Evolutionary conservation across 768 basidiomycete species (phyloP).

Genomic region (Lyophyllum atratum): DNA sequence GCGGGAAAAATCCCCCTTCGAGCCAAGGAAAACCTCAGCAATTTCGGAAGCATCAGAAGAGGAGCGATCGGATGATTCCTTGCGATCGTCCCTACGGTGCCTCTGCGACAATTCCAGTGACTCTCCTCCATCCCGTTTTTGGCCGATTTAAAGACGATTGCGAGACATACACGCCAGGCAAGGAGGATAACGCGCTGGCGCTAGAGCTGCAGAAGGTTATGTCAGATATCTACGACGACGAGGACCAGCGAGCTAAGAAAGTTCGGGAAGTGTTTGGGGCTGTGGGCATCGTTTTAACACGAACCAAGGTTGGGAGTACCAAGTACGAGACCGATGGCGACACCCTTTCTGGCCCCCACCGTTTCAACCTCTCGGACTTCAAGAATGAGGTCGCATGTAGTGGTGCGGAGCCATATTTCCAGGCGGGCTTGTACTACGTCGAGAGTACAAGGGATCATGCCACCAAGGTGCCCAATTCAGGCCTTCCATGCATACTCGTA

Average conservation of each 20-base stretch:
- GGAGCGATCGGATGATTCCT: not conserved
- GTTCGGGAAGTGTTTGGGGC: not conserved
- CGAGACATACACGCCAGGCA: slow-evolving; percentile 3
- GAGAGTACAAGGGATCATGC: slow-evolving; percentile 6
- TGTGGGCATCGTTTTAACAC: not conserved
- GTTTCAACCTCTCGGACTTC: slow-evolving; percentile 12
- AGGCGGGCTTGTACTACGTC: slow-evolving; percentile 18
- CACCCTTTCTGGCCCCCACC: not conserved
- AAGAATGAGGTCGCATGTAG: slow-evolving; percentile 15
- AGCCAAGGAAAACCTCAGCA: not conserved
- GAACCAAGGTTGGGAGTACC: not conserved
- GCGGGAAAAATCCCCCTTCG: not conserved
- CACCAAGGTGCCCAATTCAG: not conserved
- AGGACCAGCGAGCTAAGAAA: not conserved
- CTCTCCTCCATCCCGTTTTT: slow-evolving; percentile 24
- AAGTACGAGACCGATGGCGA: slow-evolving; percentile 1
- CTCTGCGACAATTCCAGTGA: slow-evolving; percentile 16
- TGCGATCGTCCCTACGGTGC: slow-evolving; percentile 13
- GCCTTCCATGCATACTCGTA: slow-evolving; percentile 14
- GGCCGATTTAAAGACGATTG: slow-evolving; percentile 20
- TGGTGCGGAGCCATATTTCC: slow-evolving; percentile 16
- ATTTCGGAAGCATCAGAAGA: not conserved
- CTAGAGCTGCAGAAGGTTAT: not conserved
- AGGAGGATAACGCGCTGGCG: slow-evolving; percentile 11
- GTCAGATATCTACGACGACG: not conserved